Evolutionary conservation across 805 yeast genomes (phyloP).

Genomic region (Saccharomycodes ludwigii): DNA sequence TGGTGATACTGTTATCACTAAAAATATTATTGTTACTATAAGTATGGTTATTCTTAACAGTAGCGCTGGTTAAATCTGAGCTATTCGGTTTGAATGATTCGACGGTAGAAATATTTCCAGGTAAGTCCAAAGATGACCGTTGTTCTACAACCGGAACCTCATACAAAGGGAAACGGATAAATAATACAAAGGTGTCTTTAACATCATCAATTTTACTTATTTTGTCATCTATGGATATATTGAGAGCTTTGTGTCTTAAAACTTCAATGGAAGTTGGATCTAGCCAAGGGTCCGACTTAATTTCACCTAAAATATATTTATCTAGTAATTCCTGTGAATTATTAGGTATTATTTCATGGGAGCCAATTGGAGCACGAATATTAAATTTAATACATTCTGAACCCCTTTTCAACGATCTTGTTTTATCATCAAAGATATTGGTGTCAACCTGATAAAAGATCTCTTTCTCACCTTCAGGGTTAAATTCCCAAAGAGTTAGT

Average conservation of each 20-base stretch:
- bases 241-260: not conserved
- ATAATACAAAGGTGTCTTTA: conserved; percentile 24
- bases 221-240: not conserved
- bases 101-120: conserved; percentile 24
- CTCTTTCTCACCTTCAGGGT: conserved; percentile 33
- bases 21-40: conserved; percentile 11
- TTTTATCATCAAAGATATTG: conserved; percentile 41
- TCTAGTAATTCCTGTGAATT: conserved; percentile 41
- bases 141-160: conserved; percentile 67
- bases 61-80: too few species aligned
- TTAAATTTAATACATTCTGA: conserved; percentile 42
- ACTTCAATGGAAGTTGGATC: conserved; percentile 48
- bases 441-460: conserved; percentile 52
- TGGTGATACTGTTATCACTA: too few species aligned
- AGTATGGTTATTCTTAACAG: too few species aligned
- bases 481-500: conserved; percentile 55
- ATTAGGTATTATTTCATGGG: conserved; percentile 13
- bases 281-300: conserved; percentile 54
- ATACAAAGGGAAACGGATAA: conserved; percentile 50
- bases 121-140: conserved; percentile 26
- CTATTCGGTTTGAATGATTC: conserved; percentile 38
- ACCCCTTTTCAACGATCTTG: conserved; percentile 58
- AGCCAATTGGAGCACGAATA: conserved; percentile 21
- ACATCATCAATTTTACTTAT: conserved; percentile 24
- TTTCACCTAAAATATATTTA: conserved; percentile 56